Evolutionary conservation across 192 early-diverging fungal species (phyloP).

Genomic region (Podila clonocystis): DNA sequence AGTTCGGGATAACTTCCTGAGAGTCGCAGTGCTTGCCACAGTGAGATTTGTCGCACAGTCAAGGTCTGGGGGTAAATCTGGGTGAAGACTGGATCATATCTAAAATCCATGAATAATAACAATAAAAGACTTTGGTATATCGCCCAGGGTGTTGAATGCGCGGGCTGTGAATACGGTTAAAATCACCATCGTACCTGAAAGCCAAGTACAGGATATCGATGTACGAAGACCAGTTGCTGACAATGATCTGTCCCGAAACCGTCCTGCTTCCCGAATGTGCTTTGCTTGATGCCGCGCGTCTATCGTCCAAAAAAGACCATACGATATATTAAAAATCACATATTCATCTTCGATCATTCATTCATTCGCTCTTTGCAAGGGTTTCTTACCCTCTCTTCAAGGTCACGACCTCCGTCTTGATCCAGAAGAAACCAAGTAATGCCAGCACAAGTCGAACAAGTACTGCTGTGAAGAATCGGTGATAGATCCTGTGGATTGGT

Average conservation of each 20-base stretch:
- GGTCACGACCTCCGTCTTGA: slow-evolving; percentile 69
- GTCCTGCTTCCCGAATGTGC: slow-evolving; percentile 21
- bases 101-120: slow-evolving; percentile 18
- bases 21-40: slow-evolving; percentile 64
- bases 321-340: neutral
- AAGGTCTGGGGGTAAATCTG: slow-evolving; percentile 59
- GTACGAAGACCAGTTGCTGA: slow-evolving; percentile 87
- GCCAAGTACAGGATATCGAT: slow-evolving; percentile 82
- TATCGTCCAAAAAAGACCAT: neutral
- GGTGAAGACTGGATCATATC: slow-evolving; percentile 72
- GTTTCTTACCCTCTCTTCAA: slow-evolving; percentile 71
- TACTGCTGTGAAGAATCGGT: slow-evolving; percentile 40
- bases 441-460: slow-evolving; percentile 69
- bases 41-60: slow-evolving; percentile 58
- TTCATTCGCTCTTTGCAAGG: neutral
- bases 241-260: slow-evolving; percentile 76
- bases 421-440: slow-evolving; percentile 79
- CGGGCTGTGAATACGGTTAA: neutral
- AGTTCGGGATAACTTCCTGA: slow-evolving; percentile 60
- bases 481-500: slow-evolving; percentile 51
- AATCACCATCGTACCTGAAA: slow-evolving; percentile 54
- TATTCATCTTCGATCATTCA: neutral
- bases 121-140: neutral
- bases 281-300: slow-evolving; percentile 17
- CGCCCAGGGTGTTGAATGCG: no score